A percentile compares a stretch with the other conserved stretches of the same genome.
Conservation (phyloP, 169 alveolate species). For the Eimeria necatrix region DNA sequence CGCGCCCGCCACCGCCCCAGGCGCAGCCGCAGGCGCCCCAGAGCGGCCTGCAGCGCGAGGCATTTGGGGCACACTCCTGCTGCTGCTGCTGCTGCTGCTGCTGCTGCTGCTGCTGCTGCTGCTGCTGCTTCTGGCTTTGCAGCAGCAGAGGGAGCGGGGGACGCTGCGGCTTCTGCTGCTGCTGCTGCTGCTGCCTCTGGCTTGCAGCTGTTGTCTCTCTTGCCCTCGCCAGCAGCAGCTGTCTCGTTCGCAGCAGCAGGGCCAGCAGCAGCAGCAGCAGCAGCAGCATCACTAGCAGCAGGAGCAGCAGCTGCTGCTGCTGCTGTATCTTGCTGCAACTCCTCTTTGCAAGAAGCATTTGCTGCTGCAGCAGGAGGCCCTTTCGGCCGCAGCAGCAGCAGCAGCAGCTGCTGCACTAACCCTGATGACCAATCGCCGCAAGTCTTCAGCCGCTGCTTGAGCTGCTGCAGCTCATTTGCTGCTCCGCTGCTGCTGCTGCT, state of each 20-base stretch:
- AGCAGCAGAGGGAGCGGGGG: background rate
- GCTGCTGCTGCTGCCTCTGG: conserved; percentile 12
- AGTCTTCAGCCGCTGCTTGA: conserved; percentile 31
- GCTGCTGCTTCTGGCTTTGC: conserved; percentile 48
- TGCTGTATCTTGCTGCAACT: background rate
- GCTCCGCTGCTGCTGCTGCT: conserved; percentile 37
- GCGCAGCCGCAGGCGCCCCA: conserved; percentile 54
- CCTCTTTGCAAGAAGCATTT: background rate
- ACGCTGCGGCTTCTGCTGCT: background rate
- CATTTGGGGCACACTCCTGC: conserved; percentile 60
- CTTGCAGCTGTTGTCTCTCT: background rate
- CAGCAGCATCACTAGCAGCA: background rate
- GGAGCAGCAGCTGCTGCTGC: background rate
- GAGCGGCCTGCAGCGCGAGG: conserved; percentile 62
- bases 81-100: conserved; percentile 70
- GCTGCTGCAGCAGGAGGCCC: background rate
- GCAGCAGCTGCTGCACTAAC: conserved; percentile 16
- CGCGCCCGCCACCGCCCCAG: conserved; percentile 15
- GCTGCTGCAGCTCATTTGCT: conserved; percentile 14
- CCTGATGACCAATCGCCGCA: background rate
- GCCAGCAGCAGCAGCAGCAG: background rate
- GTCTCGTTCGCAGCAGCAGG: too few relatives aligned
- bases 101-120: conserved; percentile 68
- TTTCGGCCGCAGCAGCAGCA: background rate
- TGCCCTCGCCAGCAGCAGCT: background rate